Conservation (phyloP, 2,329 filamentous ascomycete genomes). For the Claviceps pazoutovae region DNA sequence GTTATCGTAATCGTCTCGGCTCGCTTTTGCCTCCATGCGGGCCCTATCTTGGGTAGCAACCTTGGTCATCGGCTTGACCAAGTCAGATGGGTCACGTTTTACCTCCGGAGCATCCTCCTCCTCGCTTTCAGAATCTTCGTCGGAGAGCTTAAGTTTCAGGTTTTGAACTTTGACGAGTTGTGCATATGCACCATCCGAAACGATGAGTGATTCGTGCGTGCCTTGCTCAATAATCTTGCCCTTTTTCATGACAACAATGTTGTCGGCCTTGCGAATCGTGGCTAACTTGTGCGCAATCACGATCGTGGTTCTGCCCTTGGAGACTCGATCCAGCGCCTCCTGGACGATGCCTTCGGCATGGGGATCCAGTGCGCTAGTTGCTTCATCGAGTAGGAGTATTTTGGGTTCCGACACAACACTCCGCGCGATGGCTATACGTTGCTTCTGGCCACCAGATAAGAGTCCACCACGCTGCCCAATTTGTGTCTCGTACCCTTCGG, state of each 20-base stretch:
- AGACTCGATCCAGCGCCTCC: constrained; percentile 57
- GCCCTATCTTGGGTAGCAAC: constrained; percentile 17
- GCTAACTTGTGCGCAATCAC: constrained; percentile 83
- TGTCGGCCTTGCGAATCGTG: constrained; percentile 64
- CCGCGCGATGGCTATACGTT: constrained; percentile 9
- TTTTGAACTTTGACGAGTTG: constrained; percentile 1
- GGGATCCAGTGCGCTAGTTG: constrained; percentile 80
- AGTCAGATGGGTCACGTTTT: constrained; percentile 9
- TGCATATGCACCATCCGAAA: constrained; percentile 10
- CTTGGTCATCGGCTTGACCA: constrained; percentile 18
- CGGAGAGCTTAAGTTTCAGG: background rate
- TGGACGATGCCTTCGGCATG: constrained; percentile 90
- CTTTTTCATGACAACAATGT: constrained; percentile 46
- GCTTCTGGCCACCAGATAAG: constrained; percentile 26
- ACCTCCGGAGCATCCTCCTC: background rate
- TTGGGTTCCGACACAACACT: constrained; percentile 66
- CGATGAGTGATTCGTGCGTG: constrained; percentile 39
- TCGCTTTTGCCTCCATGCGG: constrained; percentile 19
- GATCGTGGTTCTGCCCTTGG: constrained; percentile 83
- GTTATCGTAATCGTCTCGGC: constrained; percentile 23
- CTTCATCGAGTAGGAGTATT: constrained; percentile 85
- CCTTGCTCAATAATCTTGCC: constrained; percentile 43
- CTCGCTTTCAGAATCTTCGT: background rate
- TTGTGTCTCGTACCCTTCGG: constrained; percentile 35
- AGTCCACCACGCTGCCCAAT: constrained; percentile 51